phyloP scores from a whole-genome alignment of 768 basidiomycete species.

The Mycena filopes region DNA sequence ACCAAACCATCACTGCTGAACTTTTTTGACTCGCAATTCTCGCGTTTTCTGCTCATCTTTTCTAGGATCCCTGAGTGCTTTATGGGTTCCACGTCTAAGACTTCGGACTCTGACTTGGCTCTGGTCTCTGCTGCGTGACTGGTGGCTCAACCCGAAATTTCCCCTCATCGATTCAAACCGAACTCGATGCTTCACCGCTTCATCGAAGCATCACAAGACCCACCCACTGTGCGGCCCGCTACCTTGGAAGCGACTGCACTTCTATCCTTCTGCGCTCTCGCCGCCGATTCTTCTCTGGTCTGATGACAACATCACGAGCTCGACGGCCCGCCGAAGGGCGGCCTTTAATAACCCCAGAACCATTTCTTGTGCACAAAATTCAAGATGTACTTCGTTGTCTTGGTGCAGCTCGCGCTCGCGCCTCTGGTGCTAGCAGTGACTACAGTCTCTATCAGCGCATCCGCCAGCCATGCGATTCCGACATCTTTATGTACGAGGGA shows the following conservation, averaged over 20 bases:
- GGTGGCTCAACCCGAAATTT: too few relatives aligned
- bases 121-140: too few relatives aligned
- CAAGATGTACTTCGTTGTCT: not conserved
- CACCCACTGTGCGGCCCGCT: not conserved
- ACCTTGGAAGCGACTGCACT: not conserved
- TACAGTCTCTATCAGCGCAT: constrained; percentile 53
- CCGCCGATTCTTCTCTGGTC: constrained; percentile 11
- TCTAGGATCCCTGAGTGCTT: too few relatives aligned
- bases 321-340: constrained; percentile 9
- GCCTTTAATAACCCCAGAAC: not conserved
- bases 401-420: constrained; percentile 2
- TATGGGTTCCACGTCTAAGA: too few relatives aligned
- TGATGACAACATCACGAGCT: constrained; percentile 24
- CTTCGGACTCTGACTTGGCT: too few relatives aligned
- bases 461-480: constrained; percentile 63
- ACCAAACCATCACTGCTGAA: too few relatives aligned
- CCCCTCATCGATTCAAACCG: too few relatives aligned
- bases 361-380: not conserved
- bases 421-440: constrained; percentile 70
- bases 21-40: too few relatives aligned
- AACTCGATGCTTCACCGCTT: too few relatives aligned
- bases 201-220: constrained; percentile 8
- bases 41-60: too few relatives aligned
- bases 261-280: not conserved
- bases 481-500: constrained; percentile 60